Evolutionary conservation across 768 basidiomycete genomes (phyloP), one percentile per base, ranked within the genome.

Genomic region (Mycena alexandri): DNA sequence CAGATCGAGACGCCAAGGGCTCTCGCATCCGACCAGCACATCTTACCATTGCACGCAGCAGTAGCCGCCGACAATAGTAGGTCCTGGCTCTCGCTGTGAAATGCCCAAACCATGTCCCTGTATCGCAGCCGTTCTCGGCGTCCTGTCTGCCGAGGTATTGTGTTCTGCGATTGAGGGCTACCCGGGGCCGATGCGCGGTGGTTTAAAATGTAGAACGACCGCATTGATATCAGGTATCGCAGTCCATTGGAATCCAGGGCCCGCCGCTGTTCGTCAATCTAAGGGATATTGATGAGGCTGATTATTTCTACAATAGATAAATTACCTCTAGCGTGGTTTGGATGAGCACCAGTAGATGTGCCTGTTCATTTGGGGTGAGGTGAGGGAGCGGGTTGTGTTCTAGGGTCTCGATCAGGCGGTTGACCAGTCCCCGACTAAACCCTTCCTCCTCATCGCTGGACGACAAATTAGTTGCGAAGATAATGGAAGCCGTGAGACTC

Each of bases 71-170:
- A 81, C 58, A 98, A 77, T 6, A 99, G 78, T 50, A 98, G 77
- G 19, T 93, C 94, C 73, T 99, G 96, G 74, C 90, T 94, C 78
- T 98, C 95, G 74, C 96, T 98, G 72, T 98, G 93, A 76, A 92
- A 96, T 0, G 96, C 97, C 96, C 97, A 99, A 29, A 98, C 85
- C 82, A 98, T 94, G 77, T 99, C 97, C 38, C 98, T 89, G 78
- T 93, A 96, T 22, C 94, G 89, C 52, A 97, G 84, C n/a, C 94
- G 86, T 74, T 91, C 89, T 72, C 94, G 82, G 72, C 87, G 84
- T 33, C 85, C 89, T 44, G 87, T 85, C 68, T 79, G 80, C 41
- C 81, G 80, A n/a, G 82, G 81, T 16, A 82, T 75, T 1, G 77
- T 70, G 38, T 77, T 82, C 2, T 77, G 81, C 10, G 85, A 85